A percentile compares a stretch with the other conserved stretches of the same genome.
These are phyloP conservation scores for Cenchrus americanus DNA, from an alignment of 176 grass and related monocot species.

Conservation along the genomic window DNA sequence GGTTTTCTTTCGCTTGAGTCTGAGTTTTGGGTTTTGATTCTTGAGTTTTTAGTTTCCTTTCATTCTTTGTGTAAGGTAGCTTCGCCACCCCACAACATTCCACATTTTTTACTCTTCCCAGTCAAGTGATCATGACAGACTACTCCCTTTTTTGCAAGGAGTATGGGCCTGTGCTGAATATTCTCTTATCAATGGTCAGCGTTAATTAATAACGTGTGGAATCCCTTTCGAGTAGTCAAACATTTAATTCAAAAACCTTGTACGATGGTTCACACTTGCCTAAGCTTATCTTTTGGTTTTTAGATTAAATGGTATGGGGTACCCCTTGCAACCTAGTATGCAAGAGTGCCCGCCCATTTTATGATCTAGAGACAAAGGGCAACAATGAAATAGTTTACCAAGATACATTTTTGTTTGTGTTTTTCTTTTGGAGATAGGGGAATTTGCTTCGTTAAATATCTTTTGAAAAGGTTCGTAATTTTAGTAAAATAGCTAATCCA, in stretches of 20 bases:
- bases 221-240: background rate
- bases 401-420: background rate
- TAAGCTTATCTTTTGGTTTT: background rate
- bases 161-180: background rate
- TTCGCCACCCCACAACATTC: background rate
- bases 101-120: background rate
- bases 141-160: too few species aligned
- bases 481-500: background rate
- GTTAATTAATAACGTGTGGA: background rate
- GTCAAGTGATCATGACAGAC: background rate
- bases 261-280: background rate
- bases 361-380: background rate
- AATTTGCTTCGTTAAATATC: background rate
- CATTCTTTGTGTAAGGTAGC: too few species aligned
- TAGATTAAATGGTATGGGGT: background rate
- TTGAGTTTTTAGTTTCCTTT: too few species aligned
- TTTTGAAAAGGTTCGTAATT: background rate
- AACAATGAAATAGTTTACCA: background rate
- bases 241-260: background rate
- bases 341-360: background rate
- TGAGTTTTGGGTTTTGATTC: too few species aligned
- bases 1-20: too few species aligned
- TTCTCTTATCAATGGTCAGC: background rate
- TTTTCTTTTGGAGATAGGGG: background rate
- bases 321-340: background rate